Percentiles rank a stretch among this genome's conserved stretches.
Evolutionary conservation across 352 stramenopile species (phyloP).

Genomic region (Phytophthora quininea): DNA sequence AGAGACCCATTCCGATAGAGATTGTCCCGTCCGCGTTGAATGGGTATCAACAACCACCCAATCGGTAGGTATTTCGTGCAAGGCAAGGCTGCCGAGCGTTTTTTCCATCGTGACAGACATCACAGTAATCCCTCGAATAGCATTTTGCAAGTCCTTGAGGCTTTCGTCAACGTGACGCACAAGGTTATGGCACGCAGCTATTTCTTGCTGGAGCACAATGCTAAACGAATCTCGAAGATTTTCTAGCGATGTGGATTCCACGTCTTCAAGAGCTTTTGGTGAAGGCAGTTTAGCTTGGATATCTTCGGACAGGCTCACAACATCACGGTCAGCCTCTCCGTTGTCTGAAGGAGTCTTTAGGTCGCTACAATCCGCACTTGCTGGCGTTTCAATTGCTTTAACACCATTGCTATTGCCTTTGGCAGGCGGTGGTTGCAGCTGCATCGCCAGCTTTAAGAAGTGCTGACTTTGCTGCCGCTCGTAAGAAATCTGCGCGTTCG

Average conservation of each 20-base stretch:
- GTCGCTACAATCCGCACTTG: background rate
- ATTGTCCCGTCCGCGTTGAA: conserved; percentile 36
- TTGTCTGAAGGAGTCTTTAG: background rate
- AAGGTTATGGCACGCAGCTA: conserved; percentile 54
- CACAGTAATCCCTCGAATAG: conserved; percentile 54
- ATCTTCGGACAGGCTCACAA: conserved; percentile 21
- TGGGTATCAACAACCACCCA: conserved; percentile 37
- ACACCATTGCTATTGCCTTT: background rate
- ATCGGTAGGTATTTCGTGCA: conserved; percentile 58
- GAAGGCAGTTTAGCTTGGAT: conserved; percentile 36
- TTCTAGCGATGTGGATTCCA: conserved; percentile 3
- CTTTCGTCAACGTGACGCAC: conserved; percentile 45
- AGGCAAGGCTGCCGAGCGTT: conserved; percentile 53
- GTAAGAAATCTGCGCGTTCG: conserved; percentile 78
- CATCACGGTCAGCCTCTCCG: conserved; percentile 16
- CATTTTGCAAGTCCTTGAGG: conserved; percentile 56
- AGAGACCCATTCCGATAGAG: conserved; percentile 59
- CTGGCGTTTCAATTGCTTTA: background rate
- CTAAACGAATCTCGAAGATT: conserved; percentile 50
- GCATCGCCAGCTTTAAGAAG: conserved; percentile 39
- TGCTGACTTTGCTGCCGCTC: conserved; percentile 61
- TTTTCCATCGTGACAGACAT: conserved; percentile 69
- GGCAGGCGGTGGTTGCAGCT: conserved; percentile 37
- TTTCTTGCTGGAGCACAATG: conserved; percentile 74
- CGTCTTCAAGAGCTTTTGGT: conserved; percentile 3